Evolutionary conservation across 2,329 filamentous ascomycete genomes (phyloP), one percentile per base, ranked within the genome.

Genomic region (Lachnellula subtilissima): DNA sequence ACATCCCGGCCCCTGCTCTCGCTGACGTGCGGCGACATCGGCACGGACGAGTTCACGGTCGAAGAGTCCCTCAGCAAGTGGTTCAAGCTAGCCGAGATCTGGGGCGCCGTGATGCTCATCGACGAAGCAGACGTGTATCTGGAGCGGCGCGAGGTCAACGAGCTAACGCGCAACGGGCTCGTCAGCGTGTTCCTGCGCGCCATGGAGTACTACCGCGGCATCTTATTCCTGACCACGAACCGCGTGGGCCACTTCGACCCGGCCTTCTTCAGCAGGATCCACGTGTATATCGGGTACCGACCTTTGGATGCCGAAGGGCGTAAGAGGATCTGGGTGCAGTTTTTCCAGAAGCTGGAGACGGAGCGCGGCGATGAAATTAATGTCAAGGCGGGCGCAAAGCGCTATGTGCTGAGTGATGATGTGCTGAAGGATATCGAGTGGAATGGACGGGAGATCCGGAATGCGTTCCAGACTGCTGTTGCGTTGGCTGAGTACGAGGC

Each of bases 101-200:
- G 79, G 78, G 73, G 75, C 22, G 77, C 76, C 8, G 74, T 81
- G 6, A 66, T 81, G 19, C 69, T 82, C 4, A 72, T 81, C 3
- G 78, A 81, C 59, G 78, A 81, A 66, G 77, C 78, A 7, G 79
- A 81, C 57, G 76, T 81, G 2, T 81, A 80, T 65, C 62, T 74
- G 11, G 70, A 74, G 56, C 63, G 65, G 2, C 65, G 73, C 3
- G 53, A 60, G 5, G 59, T 59, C 2, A 50, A 58, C 1, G 68
- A 74, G 47, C 65, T 73, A 0, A 54, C 63, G 7, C 72, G 71
- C 3, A 74, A 74, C 42, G 62, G 62, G 25, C 54, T 74, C 1
- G 71, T 73, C 2, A 67, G 70, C 2, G 71, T 71, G 22, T 70
- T 73, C 53, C 66, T 77, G n/a, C 68, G 74, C 22, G 64, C 68